Base-by-base conservation (phyloP, 768 basidiomycete genomes). In the Trametes punicea region DNA sequence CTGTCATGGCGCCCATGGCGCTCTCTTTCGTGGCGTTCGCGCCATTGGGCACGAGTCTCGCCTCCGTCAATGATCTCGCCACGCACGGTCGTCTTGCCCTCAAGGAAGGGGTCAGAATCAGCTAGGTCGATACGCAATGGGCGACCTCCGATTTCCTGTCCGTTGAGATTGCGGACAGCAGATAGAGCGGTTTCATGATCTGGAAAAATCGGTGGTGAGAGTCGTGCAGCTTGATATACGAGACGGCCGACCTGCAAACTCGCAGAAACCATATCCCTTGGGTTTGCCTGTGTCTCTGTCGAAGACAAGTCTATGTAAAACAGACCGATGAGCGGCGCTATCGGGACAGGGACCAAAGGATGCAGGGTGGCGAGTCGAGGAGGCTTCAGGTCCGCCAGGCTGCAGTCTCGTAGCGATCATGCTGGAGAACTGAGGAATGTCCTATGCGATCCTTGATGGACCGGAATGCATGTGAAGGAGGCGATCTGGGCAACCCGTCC, bases 111-210 rank as follows among this genome's bases (percentile, higher is more conserved):
- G 64, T 94, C 93, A 26, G 90, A 93, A 68, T 95, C 91, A 42
- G 94, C 93, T 31, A 96, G 80, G 70, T 98, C 96, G 65, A 99
- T 95, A 46, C 95, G 86, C 40, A 99, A 78, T 2, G 90, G 88
- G 8, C 97, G 84, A 3, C 97, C 97, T 53, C 90, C 93, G 29
- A 98, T 90, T 63, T 93, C 92, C 47, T 84, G 84, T 58, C 90
- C 92, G 71, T 97, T 93, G 46, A 99, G 81, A 68, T 98, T 99
- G 65, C 97, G 87, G 15, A 99, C 93, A 45, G 97, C 97, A 47
- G 93, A 96, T 23, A 83, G 73, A 6, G 97, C 97, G 21, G 97
- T 98, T 72, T 97, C 95, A 70, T 96, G 91, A 72, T 99, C 97
- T 90, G 10, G 21, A 27, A 4, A 9, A 36, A n/a, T 15, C 34